Evolutionary conservation across 2,329 filamentous ascomycete species (phyloP), one percentile per base, ranked within the genome.

Genomic region (Beauveria sp.): DNA sequence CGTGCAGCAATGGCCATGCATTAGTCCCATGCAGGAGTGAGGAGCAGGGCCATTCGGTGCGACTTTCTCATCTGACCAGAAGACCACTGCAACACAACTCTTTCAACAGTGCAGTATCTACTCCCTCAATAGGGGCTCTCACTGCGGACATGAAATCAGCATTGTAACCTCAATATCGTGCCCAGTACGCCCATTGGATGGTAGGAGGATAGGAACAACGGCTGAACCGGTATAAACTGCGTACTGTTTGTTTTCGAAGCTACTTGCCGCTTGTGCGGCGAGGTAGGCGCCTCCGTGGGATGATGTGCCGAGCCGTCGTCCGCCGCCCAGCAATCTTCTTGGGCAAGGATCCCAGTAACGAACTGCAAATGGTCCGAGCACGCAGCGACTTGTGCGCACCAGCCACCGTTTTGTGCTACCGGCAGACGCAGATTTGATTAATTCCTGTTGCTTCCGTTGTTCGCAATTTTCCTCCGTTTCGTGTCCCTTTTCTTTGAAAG

Each of bases 311-410:
- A 46, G 42, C 26, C 22, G 40, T 24, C 8, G 40, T 24, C 16
- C 40, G 22, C 18, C 12, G 10, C 40, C 26, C 40, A 28, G 18
- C 55, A 54, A 54, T 57, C 28, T 49, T 16, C 26, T 10, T 51
- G 26, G 30, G 24, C 56, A 28, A 34, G 34, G 34, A n/a, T 40
- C 46, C 46, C 34, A 22, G 56, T 38, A 18, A 51, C 18, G 56
- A 58, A 58, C 56, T 51, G 56, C 16, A 20, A 45, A 34, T 43
- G 47, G 47, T 43, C 56, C 56, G 46, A 42, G 56, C 47, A 58
- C 56, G 26, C 43, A 16, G 14, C 30, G 18, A 42, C 24, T 9
- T 46, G 24, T 56, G n/a, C 46, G 34, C 18, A 10, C 22, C 56
- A 43, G 34, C 34, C 56, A 50, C 22, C 22, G 7, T 40, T 58